phyloP scores from a whole-genome alignment of 2,329 filamentous ascomycete genomes.

The Colletotrichum euphorbiae region DNA sequence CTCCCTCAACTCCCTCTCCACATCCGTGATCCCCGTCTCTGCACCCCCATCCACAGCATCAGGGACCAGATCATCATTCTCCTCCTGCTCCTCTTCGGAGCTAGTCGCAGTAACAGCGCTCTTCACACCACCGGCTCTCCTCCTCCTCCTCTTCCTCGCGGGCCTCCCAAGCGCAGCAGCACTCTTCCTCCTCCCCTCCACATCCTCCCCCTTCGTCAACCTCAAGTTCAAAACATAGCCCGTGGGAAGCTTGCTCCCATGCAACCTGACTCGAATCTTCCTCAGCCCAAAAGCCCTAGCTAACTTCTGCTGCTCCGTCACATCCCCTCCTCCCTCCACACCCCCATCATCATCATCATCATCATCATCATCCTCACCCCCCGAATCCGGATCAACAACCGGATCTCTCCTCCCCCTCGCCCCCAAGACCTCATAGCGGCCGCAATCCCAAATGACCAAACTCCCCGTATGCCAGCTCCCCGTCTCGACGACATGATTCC shows the following conservation, averaged over 20 bases:
- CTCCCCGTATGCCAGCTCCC: conserved; percentile 66
- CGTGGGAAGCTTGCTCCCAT: conserved; percentile 64
- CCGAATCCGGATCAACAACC: conserved; percentile 46
- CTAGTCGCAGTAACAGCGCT: conserved; percentile 26
- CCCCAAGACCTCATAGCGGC: conserved; percentile 66
- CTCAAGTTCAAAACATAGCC: conserved; percentile 66
- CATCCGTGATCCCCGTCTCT: conserved; percentile 47
- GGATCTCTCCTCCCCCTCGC: conserved; percentile 51
- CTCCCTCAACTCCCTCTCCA: conserved; percentile 57
- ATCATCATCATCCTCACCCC: conserved; percentile 38
- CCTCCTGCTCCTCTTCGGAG: conserved; percentile 41
- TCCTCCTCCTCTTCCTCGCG: conserved; percentile 12
- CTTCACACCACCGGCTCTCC: background rate
- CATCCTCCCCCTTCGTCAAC: conserved; percentile 59
- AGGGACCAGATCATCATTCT: conserved; percentile 41
- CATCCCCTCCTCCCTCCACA: background rate
- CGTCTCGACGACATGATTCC: conserved; percentile 72
- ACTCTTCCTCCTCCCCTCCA: conserved; percentile 44
- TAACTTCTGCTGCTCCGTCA: conserved; percentile 60
- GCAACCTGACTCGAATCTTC: conserved; percentile 67
- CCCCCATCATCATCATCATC: conserved; percentile 40
- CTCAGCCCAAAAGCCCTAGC: conserved; percentile 62
- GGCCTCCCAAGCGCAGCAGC: conserved; percentile 40
- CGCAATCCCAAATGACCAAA: conserved; percentile 72
- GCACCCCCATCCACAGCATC: conserved; percentile 31